phyloP scores from a whole-genome alignment of 805 yeast genomes.

The Kodamaea hsintzibuensis region DNA sequence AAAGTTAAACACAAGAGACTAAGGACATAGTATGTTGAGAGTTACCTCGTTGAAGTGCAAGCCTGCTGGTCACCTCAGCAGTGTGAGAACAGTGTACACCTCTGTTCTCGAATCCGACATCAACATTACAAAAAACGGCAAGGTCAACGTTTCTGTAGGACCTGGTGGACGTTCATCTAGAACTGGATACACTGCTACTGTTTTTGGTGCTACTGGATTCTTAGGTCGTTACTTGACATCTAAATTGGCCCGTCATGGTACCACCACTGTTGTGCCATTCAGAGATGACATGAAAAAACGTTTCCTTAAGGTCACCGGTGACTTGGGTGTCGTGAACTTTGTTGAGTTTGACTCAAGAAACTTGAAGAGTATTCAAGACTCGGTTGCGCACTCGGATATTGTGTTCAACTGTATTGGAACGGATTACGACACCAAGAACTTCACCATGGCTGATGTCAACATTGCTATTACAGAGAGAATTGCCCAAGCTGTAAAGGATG shows the following conservation, averaged over 20 bases:
- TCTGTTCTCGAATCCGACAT: slow-evolving; percentile 55
- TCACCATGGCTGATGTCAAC: slow-evolving; percentile 79
- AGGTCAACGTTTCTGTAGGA: slow-evolving; percentile 70
- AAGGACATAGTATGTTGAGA: slow-evolving; percentile 13
- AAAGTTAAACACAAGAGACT: slow-evolving; percentile 5
- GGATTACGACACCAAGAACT: slow-evolving; percentile 74
- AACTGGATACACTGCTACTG: slow-evolving; percentile 87
- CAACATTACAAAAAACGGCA: slow-evolving; percentile 73
- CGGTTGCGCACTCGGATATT: slow-evolving; percentile 78
- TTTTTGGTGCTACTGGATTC: slow-evolving; percentile 81
- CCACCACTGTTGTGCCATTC: slow-evolving; percentile 73
- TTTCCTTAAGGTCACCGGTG: slow-evolving; percentile 80
- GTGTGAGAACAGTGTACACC: slow-evolving; percentile 36
- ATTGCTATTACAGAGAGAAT: slow-evolving; percentile 78
- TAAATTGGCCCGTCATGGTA: slow-evolving; percentile 80
- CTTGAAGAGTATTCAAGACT: slow-evolving; percentile 69
- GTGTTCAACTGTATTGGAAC: slow-evolving; percentile 81
- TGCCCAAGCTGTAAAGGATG: slow-evolving; percentile 68
- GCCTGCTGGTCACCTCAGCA: slow-evolving; percentile 2
- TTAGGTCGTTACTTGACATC: slow-evolving; percentile 72
- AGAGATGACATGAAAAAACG: slow-evolving; percentile 78
- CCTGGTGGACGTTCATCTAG: slow-evolving; percentile 82
- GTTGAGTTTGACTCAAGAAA: slow-evolving; percentile 83
- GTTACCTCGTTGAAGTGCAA: slow-evolving; percentile 8
- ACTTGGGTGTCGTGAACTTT: slow-evolving; percentile 82